phyloP scores from a whole-genome alignment of 2,329 filamentous ascomycete genomes.

The Claviceps sp. region DNA sequence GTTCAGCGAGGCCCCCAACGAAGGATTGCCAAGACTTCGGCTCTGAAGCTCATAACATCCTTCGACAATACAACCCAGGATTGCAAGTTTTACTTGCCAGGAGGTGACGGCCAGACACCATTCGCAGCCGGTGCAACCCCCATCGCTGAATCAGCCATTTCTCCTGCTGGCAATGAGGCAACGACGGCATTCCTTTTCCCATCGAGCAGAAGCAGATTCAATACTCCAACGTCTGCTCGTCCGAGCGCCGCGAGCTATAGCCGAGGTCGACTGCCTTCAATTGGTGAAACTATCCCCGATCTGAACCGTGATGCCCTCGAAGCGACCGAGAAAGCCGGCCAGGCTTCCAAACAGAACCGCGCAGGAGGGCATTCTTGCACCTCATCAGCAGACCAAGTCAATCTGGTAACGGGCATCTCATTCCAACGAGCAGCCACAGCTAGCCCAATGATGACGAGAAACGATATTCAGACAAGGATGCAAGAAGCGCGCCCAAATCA shows the following conservation, averaged over 20 bases:
- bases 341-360: constrained; percentile 15
- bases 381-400: constrained; percentile 28
- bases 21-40: constrained; percentile 63
- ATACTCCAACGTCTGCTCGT: constrained; percentile 53
- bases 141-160: constrained; percentile 60
- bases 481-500: constrained; percentile 41
- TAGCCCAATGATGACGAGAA: constrained; percentile 53
- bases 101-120: constrained; percentile 53
- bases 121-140: constrained; percentile 76
- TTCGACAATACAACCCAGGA: constrained; percentile 56
- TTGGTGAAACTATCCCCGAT: constrained; percentile 43
- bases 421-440: constrained; percentile 54
- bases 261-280: constrained; percentile 60
- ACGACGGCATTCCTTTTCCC: constrained; percentile 56
- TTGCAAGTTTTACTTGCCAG: constrained; percentile 48
- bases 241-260: constrained; percentile 45
- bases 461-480: constrained; percentile 47
- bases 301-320: constrained; percentile 18
- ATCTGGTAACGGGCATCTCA: constrained; percentile 29
- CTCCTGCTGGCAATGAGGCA: constrained; percentile 51
- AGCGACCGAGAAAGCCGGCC: constrained; percentile 12
- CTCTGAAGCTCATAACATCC: constrained; percentile 81
- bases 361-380: constrained; percentile 22
- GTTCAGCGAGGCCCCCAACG: constrained; percentile 44
- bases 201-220: constrained; percentile 53